These are phyloP conservation scores for Millerago galiae DNA, from an alignment of 805 yeast genomes.

Conservation along the genomic window DNA sequence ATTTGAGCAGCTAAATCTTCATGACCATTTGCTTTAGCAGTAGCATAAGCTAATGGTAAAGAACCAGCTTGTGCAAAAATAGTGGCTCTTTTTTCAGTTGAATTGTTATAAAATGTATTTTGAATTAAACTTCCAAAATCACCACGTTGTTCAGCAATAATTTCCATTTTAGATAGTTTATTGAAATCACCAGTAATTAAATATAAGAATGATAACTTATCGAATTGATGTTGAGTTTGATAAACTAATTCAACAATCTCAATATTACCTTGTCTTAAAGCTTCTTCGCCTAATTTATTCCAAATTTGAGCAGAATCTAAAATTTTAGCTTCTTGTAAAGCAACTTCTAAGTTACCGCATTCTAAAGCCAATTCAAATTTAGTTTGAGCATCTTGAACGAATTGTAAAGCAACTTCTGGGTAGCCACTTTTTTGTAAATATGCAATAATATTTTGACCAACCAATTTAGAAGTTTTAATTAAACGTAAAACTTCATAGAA, in stretches of 20 bases:
- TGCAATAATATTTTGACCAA: constrained; percentile 95
- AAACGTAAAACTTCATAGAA: constrained; percentile 88
- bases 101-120: constrained; percentile 72
- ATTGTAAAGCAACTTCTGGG: constrained; percentile 96
- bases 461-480: constrained; percentile 82
- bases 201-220: constrained; percentile 84
- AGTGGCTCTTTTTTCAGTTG: constrained; percentile 66
- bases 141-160: constrained; percentile 83
- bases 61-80: constrained; percentile 74
- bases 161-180: constrained; percentile 77
- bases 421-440: constrained; percentile 92
- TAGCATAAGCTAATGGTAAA: constrained; percentile 84
- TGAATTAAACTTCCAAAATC: constrained; percentile 76
- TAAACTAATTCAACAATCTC: constrained; percentile 79
- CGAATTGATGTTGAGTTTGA: constrained; percentile 82
- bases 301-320: constrained; percentile 65
- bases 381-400: constrained; percentile 94
- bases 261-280: constrained; percentile 83
- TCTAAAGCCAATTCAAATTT: constrained; percentile 93
- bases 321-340: constrained; percentile 80
- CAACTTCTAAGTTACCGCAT: constrained; percentile 82
- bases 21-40: constrained; percentile 83
- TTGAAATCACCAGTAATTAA: constrained; percentile 73
- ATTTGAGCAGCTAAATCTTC: constrained; percentile 68
- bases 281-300: constrained; percentile 81